Conservation (phyloP, 2,329 filamentous ascomycete species). For the Exserohilum rostratum region DNA sequence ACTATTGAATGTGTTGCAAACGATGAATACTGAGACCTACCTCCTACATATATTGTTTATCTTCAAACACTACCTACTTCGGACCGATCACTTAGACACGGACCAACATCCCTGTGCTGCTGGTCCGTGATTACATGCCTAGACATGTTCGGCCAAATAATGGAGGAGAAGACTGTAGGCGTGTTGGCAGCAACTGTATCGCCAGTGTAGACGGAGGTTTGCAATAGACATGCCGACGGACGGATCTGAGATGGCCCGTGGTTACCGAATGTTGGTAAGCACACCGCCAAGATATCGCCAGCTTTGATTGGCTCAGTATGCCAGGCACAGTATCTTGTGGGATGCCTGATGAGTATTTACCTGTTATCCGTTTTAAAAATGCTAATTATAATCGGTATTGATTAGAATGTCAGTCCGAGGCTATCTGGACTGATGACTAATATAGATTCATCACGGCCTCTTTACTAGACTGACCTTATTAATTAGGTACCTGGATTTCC, state of each 20-base stretch:
- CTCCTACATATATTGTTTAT: constrained; percentile 4
- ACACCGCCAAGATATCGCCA: background rate
- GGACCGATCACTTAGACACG: background rate
- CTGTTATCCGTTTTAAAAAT: background rate
- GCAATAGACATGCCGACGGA: constrained; percentile 1
- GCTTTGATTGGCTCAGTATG: background rate
- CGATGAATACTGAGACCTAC: background rate
- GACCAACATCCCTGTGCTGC: background rate
- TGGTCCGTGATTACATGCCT: background rate
- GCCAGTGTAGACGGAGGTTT: constrained; percentile 3
- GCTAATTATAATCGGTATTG: background rate
- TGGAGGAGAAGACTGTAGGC: background rate
- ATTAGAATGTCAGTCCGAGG: background rate
- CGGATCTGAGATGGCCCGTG: constrained; percentile 2
- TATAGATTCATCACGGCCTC: background rate
- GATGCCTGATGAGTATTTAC: background rate
- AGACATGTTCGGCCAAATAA: background rate
- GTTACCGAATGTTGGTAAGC: constrained; percentile 7
- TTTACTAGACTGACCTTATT: background rate
- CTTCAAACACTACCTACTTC: background rate
- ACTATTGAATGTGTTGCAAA: background rate
- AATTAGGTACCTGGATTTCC: too few species aligned
- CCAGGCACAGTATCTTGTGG: background rate
- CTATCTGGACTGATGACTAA: background rate
- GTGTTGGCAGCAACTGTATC: background rate